A percentile compares a stretch with the other conserved stretches of the same genome.
Conservation (phyloP, 345 rosid genomes). For the Arabis alpina region DNA sequence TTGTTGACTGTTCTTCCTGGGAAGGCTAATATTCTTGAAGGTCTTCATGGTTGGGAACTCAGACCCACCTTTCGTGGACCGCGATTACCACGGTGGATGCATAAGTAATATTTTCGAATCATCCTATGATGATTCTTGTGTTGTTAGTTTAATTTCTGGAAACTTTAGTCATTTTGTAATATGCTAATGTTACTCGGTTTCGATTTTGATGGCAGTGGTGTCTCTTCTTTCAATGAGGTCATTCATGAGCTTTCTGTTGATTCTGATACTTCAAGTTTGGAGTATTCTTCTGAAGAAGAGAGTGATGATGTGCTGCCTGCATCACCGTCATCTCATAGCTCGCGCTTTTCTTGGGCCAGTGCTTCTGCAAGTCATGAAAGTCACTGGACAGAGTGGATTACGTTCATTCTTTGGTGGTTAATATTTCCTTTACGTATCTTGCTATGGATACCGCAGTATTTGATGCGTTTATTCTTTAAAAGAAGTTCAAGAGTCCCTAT, state of each 20-base stretch:
- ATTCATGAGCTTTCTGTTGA: conserved; percentile 85
- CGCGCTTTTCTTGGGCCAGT: conserved; percentile 65
- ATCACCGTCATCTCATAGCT: conserved; percentile 75
- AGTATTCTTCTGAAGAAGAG: conserved; percentile 82
- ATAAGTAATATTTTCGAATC: conserved; percentile 53
- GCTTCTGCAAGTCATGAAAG: conserved; percentile 46
- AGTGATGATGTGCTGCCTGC: conserved; percentile 65
- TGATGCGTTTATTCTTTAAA: conserved; percentile 48
- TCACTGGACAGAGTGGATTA: conserved; percentile 58
- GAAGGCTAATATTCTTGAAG: conserved; percentile 79
- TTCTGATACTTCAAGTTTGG: conserved; percentile 73
- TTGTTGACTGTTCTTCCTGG: conserved; percentile 76
- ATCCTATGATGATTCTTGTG: conserved; percentile 5
- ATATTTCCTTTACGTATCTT: conserved; percentile 64
- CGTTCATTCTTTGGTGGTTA: conserved; percentile 61
- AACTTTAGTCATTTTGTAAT: background rate
- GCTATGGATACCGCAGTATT: conserved; percentile 53
- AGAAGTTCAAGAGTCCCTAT: conserved; percentile 44
- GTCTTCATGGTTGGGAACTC: conserved; percentile 97
- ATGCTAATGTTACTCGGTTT: conserved; percentile 10
- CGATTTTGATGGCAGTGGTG: conserved; percentile 62
- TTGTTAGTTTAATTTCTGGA: background rate
- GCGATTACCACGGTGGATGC: conserved; percentile 95
- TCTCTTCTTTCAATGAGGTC: conserved; percentile 91
- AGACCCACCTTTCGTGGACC: conserved; percentile 91